Evolutionary conservation across 2,329 filamentous ascomycete genomes (phyloP).

Genomic region (Alternaria novae-zelandiae): DNA sequence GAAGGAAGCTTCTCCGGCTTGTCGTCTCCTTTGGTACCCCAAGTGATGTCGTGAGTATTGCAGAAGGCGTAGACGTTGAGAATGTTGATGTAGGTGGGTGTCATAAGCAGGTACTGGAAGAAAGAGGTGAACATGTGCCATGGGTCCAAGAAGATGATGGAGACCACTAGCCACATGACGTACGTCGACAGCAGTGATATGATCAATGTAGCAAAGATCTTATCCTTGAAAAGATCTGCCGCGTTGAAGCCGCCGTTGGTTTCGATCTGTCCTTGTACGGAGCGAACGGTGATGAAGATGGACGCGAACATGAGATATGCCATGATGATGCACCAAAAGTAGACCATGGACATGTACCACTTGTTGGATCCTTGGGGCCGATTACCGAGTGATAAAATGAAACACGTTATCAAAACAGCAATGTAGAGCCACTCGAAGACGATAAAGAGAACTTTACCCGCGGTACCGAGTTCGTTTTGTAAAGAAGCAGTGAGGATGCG

Average conservation of each 20-base stretch:
- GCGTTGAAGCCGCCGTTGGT: conserved; percentile 70
- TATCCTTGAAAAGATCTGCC: conserved; percentile 79
- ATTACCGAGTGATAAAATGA: conserved; percentile 93
- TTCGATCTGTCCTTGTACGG: conserved; percentile 74
- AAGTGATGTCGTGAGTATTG: conserved; percentile 96
- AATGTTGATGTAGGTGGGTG: conserved; percentile 96
- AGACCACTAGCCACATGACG: conserved; percentile 88
- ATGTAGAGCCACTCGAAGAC: conserved; percentile 97
- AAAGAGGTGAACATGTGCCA: conserved; percentile 99
- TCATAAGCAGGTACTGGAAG: conserved; percentile 91
- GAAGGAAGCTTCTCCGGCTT: conserved; percentile 89
- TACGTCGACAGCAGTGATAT: conserved; percentile 92
- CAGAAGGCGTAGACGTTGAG: conserved; percentile 99
- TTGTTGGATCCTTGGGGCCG: conserved; percentile 91
- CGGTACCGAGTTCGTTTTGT: conserved; percentile 76
- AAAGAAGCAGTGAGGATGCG: conserved; percentile 92
- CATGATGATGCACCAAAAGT: conserved; percentile 98
- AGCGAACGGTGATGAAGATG: conserved; percentile 88
- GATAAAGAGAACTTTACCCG: conserved; percentile 81
- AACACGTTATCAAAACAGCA: conserved; percentile 88
- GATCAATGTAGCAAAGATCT: conserved; percentile 90
- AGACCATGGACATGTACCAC: conserved; percentile 96
- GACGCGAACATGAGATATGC: conserved; percentile 91
- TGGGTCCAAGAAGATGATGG: conserved; percentile 93
- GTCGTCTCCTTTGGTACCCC: conserved; percentile 98